These are phyloP conservation scores for Suillus paluster DNA, from an alignment of 768 basidiomycete genomes.

Conservation along the genomic window DNA sequence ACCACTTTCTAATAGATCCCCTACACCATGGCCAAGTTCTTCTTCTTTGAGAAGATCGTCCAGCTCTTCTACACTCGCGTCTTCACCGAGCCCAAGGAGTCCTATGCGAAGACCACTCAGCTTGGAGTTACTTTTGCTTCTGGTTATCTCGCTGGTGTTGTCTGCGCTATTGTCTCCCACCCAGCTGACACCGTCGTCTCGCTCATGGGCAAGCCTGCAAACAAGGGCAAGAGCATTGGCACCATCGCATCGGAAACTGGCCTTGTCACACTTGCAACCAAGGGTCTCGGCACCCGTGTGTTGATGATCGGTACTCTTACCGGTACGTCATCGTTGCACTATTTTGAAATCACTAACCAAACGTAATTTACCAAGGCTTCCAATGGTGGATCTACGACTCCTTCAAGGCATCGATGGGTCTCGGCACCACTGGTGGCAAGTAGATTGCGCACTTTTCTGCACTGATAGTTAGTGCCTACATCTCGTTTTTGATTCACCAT, in stretches of 20 bases:
- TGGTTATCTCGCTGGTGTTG: slow-evolving; percentile 94
- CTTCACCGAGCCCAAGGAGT: slow-evolving; percentile 77
- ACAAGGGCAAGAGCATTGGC: slow-evolving; percentile 81
- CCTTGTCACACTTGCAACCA: slow-evolving; percentile 65
- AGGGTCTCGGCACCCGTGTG: slow-evolving; percentile 87
- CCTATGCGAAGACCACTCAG: slow-evolving; percentile 81
- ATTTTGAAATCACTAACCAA: neutral
- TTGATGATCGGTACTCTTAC: slow-evolving; percentile 77
- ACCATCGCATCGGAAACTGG: slow-evolving; percentile 76
- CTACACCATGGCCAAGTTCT: slow-evolving; percentile 99
- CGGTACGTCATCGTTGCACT: slow-evolving; percentile 30
- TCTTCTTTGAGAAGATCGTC: slow-evolving; percentile 91
- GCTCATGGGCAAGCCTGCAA: slow-evolving; percentile 86
- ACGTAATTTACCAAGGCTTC: slow-evolving; percentile 58
- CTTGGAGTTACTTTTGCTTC: slow-evolving; percentile 89
- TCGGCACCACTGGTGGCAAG: slow-evolving; percentile 90
- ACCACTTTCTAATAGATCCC: slow-evolving; percentile 64
- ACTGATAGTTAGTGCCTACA: neutral
- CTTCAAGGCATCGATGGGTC: slow-evolving; percentile 83
- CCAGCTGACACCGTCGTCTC: slow-evolving; percentile 95
- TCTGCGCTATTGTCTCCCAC: slow-evolving; percentile 95
- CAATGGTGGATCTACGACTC: slow-evolving; percentile 95
- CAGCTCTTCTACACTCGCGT: slow-evolving; percentile 87
- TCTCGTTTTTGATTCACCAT: neutral
- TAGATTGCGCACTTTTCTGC: slow-evolving; percentile 40